Conservation (phyloP, 441 rosid genomes). For the Biscutella laevigata region DNA sequence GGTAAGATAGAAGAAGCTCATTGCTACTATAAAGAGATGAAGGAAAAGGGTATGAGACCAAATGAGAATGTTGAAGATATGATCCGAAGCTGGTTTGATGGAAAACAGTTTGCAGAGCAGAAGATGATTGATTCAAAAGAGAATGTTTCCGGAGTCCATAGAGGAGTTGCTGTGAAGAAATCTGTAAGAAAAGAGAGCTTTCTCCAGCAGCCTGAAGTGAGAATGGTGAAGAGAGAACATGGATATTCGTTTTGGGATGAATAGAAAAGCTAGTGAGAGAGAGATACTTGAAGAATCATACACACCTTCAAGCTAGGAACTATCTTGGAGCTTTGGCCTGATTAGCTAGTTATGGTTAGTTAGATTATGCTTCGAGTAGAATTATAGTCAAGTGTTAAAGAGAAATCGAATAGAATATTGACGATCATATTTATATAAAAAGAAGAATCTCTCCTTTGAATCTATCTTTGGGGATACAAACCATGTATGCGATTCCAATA, state of each 20-base stretch:
- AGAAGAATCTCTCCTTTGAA: conserved; percentile 9
- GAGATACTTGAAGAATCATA: neutral
- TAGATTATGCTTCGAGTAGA: neutral
- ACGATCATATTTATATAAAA: neutral
- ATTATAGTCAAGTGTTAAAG: neutral
- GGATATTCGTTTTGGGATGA: conserved; percentile 63
- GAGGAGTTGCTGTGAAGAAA: conserved; percentile 27
- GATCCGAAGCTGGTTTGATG: conserved; percentile 66
- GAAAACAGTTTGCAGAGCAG: conserved; percentile 44
- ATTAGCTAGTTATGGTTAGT: neutral
- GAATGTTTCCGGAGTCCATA: conserved; percentile 14
- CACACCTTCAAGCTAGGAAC: neutral
- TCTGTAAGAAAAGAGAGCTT: conserved; percentile 32
- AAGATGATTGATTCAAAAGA: conserved; percentile 20
- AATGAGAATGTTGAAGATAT: conserved; percentile 60
- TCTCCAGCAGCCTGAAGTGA: conserved; percentile 50
- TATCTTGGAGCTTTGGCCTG: neutral
- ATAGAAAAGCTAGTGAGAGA: neutral
- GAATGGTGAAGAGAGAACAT: conserved; percentile 55
- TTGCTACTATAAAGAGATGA: conserved; percentile 70
- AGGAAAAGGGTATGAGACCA: conserved; percentile 50
- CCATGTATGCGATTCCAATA: conserved; percentile 17
- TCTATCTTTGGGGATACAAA: conserved; percentile 21
- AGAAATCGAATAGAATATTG: neutral
- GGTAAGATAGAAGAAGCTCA: conserved; percentile 74